These are phyloP conservation scores for Colletotrichum orchidophilum DNA, from an alignment of 2,329 filamentous ascomycete species.

Conservation along the genomic window DNA sequence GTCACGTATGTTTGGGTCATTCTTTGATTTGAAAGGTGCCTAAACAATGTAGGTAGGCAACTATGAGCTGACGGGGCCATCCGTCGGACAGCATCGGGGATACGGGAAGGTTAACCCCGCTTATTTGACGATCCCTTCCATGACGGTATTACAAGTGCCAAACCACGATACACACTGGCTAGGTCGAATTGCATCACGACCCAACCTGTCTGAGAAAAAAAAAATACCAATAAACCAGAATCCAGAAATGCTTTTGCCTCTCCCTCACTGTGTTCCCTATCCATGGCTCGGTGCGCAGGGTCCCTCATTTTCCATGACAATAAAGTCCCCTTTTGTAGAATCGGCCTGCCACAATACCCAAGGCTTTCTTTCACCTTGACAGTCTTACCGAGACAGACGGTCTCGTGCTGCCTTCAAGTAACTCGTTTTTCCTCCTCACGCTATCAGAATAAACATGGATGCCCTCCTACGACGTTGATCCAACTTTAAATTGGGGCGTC, in stretches of 20 bases:
- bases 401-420: neutral
- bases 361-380: neutral
- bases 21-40: neutral
- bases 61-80: conserved; percentile 15
- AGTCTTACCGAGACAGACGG: too few relatives aligned
- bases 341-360: neutral
- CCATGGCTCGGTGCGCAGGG: neutral
- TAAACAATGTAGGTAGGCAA: conserved; percentile 15
- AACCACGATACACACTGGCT: neutral
- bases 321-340: too few relatives aligned
- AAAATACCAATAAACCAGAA: neutral
- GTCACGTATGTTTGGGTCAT: neutral
- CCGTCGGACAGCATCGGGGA: conserved; percentile 11
- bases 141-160: neutral
- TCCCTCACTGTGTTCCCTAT: neutral
- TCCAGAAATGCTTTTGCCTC: neutral
- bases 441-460: neutral
- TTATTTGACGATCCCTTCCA: neutral
- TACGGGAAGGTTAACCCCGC: conserved; percentile 19
- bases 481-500: conserved; percentile 74
- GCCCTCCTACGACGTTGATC: conserved; percentile 1
- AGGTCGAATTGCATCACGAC: conserved; percentile 31
- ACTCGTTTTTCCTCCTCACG: neutral
- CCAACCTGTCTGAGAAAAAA: neutral
- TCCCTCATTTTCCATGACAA: neutral